Evolutionary conservation across 805 yeast genomes (phyloP).

Genomic region (Yamadazyma endophytica): DNA sequence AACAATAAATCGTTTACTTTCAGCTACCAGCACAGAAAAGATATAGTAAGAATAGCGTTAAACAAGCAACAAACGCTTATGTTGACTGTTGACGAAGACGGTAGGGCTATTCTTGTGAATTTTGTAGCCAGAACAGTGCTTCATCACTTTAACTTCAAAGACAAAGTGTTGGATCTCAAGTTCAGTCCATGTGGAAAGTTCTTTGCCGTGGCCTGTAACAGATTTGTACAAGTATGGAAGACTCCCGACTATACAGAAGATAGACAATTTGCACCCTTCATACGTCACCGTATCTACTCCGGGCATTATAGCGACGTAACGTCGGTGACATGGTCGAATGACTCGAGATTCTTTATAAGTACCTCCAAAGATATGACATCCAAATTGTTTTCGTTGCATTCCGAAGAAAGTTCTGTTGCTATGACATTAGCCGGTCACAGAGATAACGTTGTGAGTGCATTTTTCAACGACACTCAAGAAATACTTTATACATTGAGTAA

Average conservation of each 20-base stretch:
- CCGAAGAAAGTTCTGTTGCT: slow-evolving; percentile 67
- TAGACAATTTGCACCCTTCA: slow-evolving; percentile 93
- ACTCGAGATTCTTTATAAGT: slow-evolving; percentile 81
- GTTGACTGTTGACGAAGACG: slow-evolving; percentile 83
- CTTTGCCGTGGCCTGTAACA: slow-evolving; percentile 81
- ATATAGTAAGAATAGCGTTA: slow-evolving; percentile 72
- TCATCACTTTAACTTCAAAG: slow-evolving; percentile 92
- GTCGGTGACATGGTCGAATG: slow-evolving; percentile 83
- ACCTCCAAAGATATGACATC: slow-evolving; percentile 89
- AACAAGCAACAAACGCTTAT: slow-evolving; percentile 79
- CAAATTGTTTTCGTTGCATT: slow-evolving; percentile 70
- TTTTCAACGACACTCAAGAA: slow-evolving; percentile 85
- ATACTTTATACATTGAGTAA: slow-evolving; percentile 85
- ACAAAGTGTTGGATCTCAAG: slow-evolving; percentile 63
- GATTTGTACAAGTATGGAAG: slow-evolving; percentile 89
- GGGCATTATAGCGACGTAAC: slow-evolving; percentile 87
- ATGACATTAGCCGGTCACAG: slow-evolving; percentile 90
- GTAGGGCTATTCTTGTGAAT: slow-evolving; percentile 88
- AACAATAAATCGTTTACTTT: slow-evolving; percentile 86
- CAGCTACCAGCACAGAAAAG: slow-evolving; percentile 87
- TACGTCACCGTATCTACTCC: slow-evolving; percentile 82
- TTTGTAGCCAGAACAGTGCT: slow-evolving; percentile 77
- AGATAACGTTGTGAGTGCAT: slow-evolving; percentile 83
- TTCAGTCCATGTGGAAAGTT: slow-evolving; percentile 86
- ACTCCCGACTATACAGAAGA: slow-evolving; percentile 80